Evolutionary conservation across 1,284 basidiomycete genomes (phyloP).

Genomic region (Apiotrichum siamense): DNA sequence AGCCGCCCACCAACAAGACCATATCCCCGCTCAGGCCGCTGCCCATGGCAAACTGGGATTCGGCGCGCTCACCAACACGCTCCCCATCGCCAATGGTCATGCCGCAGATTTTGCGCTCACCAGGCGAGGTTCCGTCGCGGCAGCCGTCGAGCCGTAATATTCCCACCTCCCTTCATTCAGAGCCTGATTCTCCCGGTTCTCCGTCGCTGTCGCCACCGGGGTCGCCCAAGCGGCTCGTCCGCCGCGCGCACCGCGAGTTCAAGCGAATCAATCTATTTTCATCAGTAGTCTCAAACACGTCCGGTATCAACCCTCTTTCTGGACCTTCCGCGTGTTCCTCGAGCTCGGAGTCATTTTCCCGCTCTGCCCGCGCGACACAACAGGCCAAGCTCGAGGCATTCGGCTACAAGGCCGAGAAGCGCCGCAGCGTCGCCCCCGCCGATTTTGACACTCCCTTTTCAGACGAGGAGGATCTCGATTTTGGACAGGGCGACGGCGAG

Average conservation of each 20-base stretch:
- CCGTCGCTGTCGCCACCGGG: not conserved
- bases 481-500: too few relatives aligned
- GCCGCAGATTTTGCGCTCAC: not conserved
- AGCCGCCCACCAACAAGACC: too few relatives aligned
- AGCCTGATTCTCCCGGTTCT: not conserved
- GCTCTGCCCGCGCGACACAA: not conserved
- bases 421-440: not conserved
- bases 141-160: not conserved
- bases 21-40: not conserved
- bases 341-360: not conserved
- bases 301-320: too few relatives aligned
- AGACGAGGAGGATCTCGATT: conserved; percentile 32
- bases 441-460: conserved; percentile 29
- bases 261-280: conserved; percentile 2
- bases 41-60: not conserved
- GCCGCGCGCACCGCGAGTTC: not conserved
- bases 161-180: not conserved
- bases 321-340: not conserved
- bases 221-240: conserved; percentile 4
- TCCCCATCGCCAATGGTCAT: too few relatives aligned
- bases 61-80: not conserved
- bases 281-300: not conserved
- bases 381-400: conserved; percentile 34
- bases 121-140: not conserved
- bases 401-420: conserved; percentile 24